Evolutionary conservation across 2,329 filamentous ascomycete species (phyloP).

Genomic region (Daldinia sp.): DNA sequence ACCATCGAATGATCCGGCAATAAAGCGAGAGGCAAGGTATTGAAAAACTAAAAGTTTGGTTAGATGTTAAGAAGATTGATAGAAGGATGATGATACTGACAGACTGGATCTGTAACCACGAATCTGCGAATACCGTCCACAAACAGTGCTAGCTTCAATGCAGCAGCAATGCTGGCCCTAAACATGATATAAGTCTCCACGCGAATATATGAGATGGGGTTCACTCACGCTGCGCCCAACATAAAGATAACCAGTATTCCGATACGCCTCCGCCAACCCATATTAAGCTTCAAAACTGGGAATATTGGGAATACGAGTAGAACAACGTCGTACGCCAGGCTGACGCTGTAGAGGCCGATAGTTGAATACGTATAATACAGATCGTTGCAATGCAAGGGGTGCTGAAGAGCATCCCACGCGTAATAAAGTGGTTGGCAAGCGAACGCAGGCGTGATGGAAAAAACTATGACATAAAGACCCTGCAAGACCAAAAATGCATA

Average conservation of each 20-base stretch:
- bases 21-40: slow-evolving; percentile 40
- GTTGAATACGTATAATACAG: slow-evolving; percentile 41
- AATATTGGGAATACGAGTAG: slow-evolving; percentile 46
- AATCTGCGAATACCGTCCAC: slow-evolving; percentile 31
- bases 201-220: background rate
- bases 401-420: slow-evolving; percentile 42
- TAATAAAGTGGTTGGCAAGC: slow-evolving; percentile 41
- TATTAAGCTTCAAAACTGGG: slow-evolving; percentile 42
- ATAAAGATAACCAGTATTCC: slow-evolving; percentile 42
- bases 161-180: slow-evolving; percentile 42
- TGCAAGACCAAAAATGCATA: slow-evolving; percentile 39
- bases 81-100: slow-evolving; percentile 31
- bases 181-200: background rate
- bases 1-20: slow-evolving; percentile 46
- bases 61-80: background rate
- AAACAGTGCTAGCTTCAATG: slow-evolving; percentile 45
- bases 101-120: slow-evolving; percentile 36
- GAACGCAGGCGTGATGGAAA: slow-evolving; percentile 44
- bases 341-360: slow-evolving; percentile 45
- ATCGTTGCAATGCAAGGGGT: slow-evolving; percentile 36
- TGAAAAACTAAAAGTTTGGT: slow-evolving; percentile 31
- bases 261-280: slow-evolving; percentile 40
- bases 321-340: slow-evolving; percentile 45
- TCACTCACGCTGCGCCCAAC: slow-evolving; percentile 39
- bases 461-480: slow-evolving; percentile 42